Percentiles rank a stretch among this genome's conserved stretches.
phyloP scores from a whole-genome alignment of 2,329 filamentous ascomycete genomes.

The Ascochyta koolunga region DNA sequence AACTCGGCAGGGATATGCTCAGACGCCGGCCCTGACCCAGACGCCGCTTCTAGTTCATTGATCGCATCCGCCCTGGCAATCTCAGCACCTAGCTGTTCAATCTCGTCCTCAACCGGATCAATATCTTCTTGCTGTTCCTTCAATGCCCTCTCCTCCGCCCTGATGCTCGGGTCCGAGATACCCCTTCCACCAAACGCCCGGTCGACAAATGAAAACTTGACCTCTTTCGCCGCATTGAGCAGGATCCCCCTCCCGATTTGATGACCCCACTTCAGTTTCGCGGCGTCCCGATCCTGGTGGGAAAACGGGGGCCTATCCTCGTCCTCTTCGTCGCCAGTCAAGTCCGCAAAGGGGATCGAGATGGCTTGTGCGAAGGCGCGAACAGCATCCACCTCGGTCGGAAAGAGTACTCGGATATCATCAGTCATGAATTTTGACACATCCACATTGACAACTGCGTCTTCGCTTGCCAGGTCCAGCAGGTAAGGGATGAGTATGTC shows the following conservation, averaged over 20 bases:
- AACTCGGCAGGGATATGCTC: neutral
- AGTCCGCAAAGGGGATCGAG: slow-evolving; percentile 58
- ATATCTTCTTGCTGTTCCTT: slow-evolving; percentile 54
- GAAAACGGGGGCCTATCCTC: slow-evolving; percentile 25
- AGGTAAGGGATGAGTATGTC: slow-evolving; percentile 65
- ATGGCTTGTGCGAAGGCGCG: slow-evolving; percentile 62
- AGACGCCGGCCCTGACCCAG: neutral
- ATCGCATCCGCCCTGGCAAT: slow-evolving; percentile 25
- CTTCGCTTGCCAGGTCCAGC: slow-evolving; percentile 57
- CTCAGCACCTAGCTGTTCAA: slow-evolving; percentile 46
- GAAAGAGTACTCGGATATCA: slow-evolving; percentile 58
- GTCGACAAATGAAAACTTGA: slow-evolving; percentile 65
- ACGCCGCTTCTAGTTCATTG: slow-evolving; percentile 12
- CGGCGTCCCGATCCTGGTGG: slow-evolving; percentile 53
- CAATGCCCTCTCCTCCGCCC: slow-evolving; percentile 50
- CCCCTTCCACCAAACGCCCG: slow-evolving; percentile 67
- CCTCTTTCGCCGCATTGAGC: slow-evolving; percentile 60
- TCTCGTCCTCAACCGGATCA: slow-evolving; percentile 54
- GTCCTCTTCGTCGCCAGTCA: slow-evolving; percentile 50
- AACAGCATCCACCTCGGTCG: slow-evolving; percentile 61
- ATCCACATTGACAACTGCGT: slow-evolving; percentile 62
- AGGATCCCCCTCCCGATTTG: slow-evolving; percentile 65
- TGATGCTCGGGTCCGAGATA: slow-evolving; percentile 48
- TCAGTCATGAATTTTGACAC: slow-evolving; percentile 64
- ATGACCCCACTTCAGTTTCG: slow-evolving; percentile 63